Evolutionary conservation across 208 protist genomes (phyloP).

Genomic region (Crithidia expoeki): DNA sequence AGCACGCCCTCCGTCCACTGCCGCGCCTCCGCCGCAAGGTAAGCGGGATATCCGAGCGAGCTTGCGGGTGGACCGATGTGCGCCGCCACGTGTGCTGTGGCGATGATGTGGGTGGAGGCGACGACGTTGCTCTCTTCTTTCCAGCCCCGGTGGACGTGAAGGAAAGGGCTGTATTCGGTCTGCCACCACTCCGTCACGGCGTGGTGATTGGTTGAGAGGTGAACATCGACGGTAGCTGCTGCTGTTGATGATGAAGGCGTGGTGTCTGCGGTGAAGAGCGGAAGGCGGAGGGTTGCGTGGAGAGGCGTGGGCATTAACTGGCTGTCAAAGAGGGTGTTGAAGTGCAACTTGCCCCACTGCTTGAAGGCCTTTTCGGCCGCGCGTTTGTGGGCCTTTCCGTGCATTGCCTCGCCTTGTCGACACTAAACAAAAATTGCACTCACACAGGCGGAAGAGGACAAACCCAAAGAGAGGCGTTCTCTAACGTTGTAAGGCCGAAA

Average conservation of each 20-base stretch:
- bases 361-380: conserved; percentile 11
- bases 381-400: conserved; percentile 11
- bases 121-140: not conserved
- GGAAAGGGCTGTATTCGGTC: conserved; percentile 15
- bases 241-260: not conserved
- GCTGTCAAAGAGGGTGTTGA: conserved; percentile 10
- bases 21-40: conserved; percentile 45
- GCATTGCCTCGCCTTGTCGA: conserved; percentile 8
- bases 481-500: no score
- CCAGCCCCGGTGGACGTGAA: not conserved
- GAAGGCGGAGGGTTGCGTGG: conserved; percentile 20
- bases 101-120: conserved; percentile 1
- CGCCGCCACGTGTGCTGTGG: not conserved
- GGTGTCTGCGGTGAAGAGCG: not conserved
- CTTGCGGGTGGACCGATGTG: conserved; percentile 55
- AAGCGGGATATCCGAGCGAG: conserved; percentile 53
- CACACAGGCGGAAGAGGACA: no score
- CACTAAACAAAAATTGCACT: not conserved
- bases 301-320: conserved; percentile 17
- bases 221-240: conserved; percentile 12
- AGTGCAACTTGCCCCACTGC: conserved; percentile 24
- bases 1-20: conserved; percentile 61
- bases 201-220: conserved; percentile 20
- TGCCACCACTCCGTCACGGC: conserved; percentile 29
- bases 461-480: no score